Conservation (phyloP, 371 early-diverging fungal genomes). For the Mucor velutinosus region DNA sequence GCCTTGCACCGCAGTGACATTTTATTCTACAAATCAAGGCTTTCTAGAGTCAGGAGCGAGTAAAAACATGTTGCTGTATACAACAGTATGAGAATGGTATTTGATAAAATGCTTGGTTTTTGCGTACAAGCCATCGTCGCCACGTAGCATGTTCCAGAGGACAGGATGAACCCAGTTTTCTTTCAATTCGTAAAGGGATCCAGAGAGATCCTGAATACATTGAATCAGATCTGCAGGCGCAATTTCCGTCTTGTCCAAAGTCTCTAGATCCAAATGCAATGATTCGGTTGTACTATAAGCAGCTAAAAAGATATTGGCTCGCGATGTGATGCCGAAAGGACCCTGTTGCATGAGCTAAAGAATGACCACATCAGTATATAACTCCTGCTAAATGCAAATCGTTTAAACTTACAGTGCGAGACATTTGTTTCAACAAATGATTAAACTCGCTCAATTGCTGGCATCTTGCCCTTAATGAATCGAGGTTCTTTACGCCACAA, state of each 20-base stretch:
- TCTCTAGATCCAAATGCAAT: constrained; percentile 13
- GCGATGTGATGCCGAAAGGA: constrained; percentile 46
- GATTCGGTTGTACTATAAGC: constrained; percentile 29
- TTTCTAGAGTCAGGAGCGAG: constrained; percentile 25
- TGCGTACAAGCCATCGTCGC: constrained; percentile 27
- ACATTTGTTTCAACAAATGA: constrained; percentile 6
- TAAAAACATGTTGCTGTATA: constrained; percentile 24
- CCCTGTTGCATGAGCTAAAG: constrained; percentile 41
- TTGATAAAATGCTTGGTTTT: constrained; percentile 20
- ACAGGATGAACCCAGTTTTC: constrained; percentile 35
- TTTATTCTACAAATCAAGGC: background rate
- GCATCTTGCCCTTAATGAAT: background rate
- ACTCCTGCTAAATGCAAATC: no score
- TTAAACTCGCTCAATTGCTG: constrained; percentile 16
- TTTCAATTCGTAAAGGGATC: constrained; percentile 7
- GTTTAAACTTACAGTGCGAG: constrained; percentile 19
- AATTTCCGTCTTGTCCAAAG: background rate
- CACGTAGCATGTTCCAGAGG: constrained; percentile 31
- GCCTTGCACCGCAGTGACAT: no score
- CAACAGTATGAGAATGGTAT: background rate
- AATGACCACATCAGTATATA: background rate
- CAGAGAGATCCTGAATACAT: constrained; percentile 23
- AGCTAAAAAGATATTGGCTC: constrained; percentile 32
- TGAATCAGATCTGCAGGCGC: background rate
- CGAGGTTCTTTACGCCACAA: background rate